These are phyloP conservation scores for Zea mays DNA, from an alignment of 176 grass and related monocot species.

Conservation along the genomic window Zm-B73-REFERENCE-NAM-5.0 NC_050096.1:116874501-116875000, in stretches of 20 bases:
- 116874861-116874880: slow-evolving; percentile 35
- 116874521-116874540: no score
- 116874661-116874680: slow-evolving; percentile 63
- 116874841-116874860: slow-evolving; percentile 12
- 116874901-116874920: slow-evolving; percentile 2
- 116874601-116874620: background rate
- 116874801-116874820: slow-evolving; percentile 56
- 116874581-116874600: slow-evolving; percentile 2
- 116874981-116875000: slow-evolving; percentile 27
- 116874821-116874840: slow-evolving; percentile 63
- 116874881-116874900: slow-evolving; percentile 1
- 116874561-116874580: background rate
- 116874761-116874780: slow-evolving; percentile 32
- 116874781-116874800: slow-evolving; percentile 50
- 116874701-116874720: slow-evolving; percentile 65
- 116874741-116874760: slow-evolving; percentile 41
- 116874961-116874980: slow-evolving; percentile 8
- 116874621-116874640: slow-evolving; percentile 43
- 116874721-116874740: slow-evolving; percentile 50
- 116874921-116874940: slow-evolving; percentile 7
- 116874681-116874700: slow-evolving; percentile 52
- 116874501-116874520: no score
- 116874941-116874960: slow-evolving; percentile 20
- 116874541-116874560: background rate
- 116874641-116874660: slow-evolving; percentile 65